Percentiles rank a stretch among this genome's conserved stretches.
These are phyloP conservation scores for Globisporangium parvum DNA, from an alignment of 352 stramenopile genomes.

Conservation along the genomic window DNA sequence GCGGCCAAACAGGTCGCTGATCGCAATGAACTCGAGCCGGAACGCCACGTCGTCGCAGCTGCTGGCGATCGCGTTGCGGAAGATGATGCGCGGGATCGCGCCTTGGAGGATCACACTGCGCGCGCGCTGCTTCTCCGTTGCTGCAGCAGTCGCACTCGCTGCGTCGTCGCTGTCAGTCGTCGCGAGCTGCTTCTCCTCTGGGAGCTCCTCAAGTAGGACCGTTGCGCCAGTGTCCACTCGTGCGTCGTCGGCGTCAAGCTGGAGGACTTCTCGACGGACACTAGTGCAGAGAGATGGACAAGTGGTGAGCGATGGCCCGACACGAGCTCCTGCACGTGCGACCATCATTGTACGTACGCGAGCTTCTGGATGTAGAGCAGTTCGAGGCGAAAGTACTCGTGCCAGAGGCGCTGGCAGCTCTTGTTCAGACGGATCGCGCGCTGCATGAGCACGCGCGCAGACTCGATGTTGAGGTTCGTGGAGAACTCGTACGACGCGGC, in stretches of 20 bases:
- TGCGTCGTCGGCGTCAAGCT: slow-evolving; percentile 46
- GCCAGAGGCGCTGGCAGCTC: slow-evolving; percentile 75
- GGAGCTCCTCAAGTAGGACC: slow-evolving; percentile 54
- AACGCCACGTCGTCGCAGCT: slow-evolving; percentile 64
- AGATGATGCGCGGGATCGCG: slow-evolving; percentile 81
- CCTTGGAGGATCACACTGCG: slow-evolving; percentile 69
- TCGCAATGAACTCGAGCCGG: slow-evolving; percentile 69
- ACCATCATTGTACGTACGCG: slow-evolving; percentile 15
- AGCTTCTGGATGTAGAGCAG: slow-evolving; percentile 90
- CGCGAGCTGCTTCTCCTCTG: slow-evolving; percentile 39
- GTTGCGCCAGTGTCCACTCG: slow-evolving; percentile 22
- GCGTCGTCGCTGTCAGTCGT: slow-evolving; percentile 2
- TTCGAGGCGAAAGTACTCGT: slow-evolving; percentile 89
- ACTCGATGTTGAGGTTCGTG: slow-evolving; percentile 78
- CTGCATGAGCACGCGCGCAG: slow-evolving; percentile 88
- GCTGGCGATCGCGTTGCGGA: slow-evolving; percentile 56
- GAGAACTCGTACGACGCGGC: slow-evolving; percentile 89
- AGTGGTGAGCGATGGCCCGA: neutral
- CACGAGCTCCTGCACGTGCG: no score
- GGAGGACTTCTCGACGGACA: slow-evolving; percentile 71
- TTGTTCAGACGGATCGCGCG: slow-evolving; percentile 89
- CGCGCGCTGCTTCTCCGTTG: slow-evolving; percentile 50
- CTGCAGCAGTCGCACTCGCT: slow-evolving; percentile 18
- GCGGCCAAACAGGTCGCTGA: slow-evolving; percentile 65
- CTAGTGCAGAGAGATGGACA: slow-evolving; percentile 3